A percentile compares a stretch with the other conserved stretches of the same genome.
Evolutionary conservation across 2,329 filamentous ascomycete species (phyloP).

Genomic region (Trichoderma koningiopsis): DNA sequence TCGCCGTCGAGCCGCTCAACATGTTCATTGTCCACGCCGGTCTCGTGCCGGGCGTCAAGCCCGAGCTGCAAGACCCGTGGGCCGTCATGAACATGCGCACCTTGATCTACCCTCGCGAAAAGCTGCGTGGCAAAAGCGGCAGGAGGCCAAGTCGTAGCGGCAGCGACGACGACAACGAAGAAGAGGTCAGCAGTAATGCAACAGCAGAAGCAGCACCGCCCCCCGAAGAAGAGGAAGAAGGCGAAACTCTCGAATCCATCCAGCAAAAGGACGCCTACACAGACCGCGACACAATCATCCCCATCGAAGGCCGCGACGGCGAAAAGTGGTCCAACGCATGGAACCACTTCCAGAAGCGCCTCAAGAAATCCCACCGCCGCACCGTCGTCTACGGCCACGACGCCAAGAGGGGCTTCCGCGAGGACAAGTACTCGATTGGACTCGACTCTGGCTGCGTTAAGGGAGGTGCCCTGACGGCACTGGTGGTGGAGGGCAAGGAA

Average conservation of each 20-base stretch:
- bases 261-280: constrained; percentile 26
- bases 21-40: constrained; percentile 82
- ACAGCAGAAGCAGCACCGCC: neutral
- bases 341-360: constrained; percentile 53
- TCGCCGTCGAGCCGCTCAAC: constrained; percentile 67
- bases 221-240: neutral
- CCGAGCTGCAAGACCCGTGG: constrained; percentile 73
- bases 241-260: constrained; percentile 14
- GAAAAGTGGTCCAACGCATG: constrained; percentile 68
- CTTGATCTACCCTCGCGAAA: constrained; percentile 58
- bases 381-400: constrained; percentile 91
- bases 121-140: constrained; percentile 43
- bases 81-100: constrained; percentile 93
- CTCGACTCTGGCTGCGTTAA: constrained; percentile 82
- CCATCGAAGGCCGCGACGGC: constrained; percentile 52
- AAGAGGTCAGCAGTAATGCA: neutral
- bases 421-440: constrained; percentile 73
- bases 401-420: constrained; percentile 65
- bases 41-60: constrained; percentile 71
- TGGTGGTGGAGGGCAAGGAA: constrained; percentile 65
- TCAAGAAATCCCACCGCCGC: constrained; percentile 43
- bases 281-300: constrained; percentile 40
- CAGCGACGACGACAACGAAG: neutral
- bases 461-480: constrained; percentile 73
- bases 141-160: constrained; percentile 30